These are phyloP conservation scores for Colletotrichum tamarilloi DNA, from an alignment of 2,329 filamentous ascomycete species.

Conservation along the genomic window DNA sequence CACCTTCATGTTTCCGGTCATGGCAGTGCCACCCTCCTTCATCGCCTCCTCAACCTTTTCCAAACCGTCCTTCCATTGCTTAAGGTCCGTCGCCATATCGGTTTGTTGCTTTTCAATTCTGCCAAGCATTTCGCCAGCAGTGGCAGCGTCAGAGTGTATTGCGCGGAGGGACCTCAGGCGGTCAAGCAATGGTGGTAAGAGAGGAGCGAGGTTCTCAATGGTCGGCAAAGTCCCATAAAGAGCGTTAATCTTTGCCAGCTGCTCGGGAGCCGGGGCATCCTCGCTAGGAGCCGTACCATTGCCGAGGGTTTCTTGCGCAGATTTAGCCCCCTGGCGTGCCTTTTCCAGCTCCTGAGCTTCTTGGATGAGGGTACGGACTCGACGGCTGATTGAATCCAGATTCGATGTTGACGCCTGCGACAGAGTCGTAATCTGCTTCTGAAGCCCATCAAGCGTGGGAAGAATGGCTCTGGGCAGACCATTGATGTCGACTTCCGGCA, in stretches of 20 bases:
- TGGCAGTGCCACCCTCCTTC: constrained; percentile 73
- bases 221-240: constrained; percentile 90
- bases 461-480: constrained; percentile 76
- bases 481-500: constrained; percentile 70
- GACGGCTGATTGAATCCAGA: constrained; percentile 77
- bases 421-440: constrained; percentile 82
- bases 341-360: constrained; percentile 81
- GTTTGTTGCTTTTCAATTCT: constrained; percentile 82
- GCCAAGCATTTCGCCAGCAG: constrained; percentile 80
- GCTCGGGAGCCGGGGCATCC: constrained; percentile 69
- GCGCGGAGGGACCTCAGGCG: constrained; percentile 84
- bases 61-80: constrained; percentile 85
- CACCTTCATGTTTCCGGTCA: constrained; percentile 84
- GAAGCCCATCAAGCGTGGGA: constrained; percentile 82
- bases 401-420: constrained; percentile 78
- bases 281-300: constrained; percentile 55
- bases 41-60: constrained; percentile 83
- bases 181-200: constrained; percentile 87
- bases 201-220: constrained; percentile 85
- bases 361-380: constrained; percentile 75
- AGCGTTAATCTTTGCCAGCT: constrained; percentile 88
- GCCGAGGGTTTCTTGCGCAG: constrained; percentile 68
- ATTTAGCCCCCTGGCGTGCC: constrained; percentile 70
- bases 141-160: constrained; percentile 88
- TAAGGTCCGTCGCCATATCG: constrained; percentile 85